Base-by-base conservation (phyloP, 2,329 filamentous ascomycete species). In the Pseudogymnoascus sp. region DNA sequence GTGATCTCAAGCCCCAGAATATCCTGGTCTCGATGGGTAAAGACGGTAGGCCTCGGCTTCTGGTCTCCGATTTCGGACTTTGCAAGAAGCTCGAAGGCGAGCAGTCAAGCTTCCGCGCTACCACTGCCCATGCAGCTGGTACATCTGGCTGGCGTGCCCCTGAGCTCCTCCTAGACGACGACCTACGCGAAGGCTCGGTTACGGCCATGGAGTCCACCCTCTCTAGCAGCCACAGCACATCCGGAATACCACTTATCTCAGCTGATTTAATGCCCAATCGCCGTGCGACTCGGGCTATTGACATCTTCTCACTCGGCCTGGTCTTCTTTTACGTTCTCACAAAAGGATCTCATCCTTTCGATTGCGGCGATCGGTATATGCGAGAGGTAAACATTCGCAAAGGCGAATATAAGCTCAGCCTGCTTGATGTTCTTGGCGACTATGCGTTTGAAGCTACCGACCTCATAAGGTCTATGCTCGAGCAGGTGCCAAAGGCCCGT, bases 281-380 rank as follows among this genome's bases (percentile, higher is more conserved):
- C 64, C 89, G 94, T 60, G 93, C 95, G 5, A 99, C 96, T 52
- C 88, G 94, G 52, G 91, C 94, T 7, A 97, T 97, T 65, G 94
- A 99, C 72, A 96, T 99, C 25, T 99, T 99, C 77, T 96, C 92
- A 0, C 83, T 99, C 36, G 94, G 94, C 1, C 88, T 96, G 61
- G 92, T 99, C n/a, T 99, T 97, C 79, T 97, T 92, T 77, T 99
- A 97, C 73, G 92, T 97, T n/a, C 81, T 99, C 64, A 97, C 93
- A 1, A 90, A 92, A 65, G 94, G 94, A 14, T 85, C 83, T 1
- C 94, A 99, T 74, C 94, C 94, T 0, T 99, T 95, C 70, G 93
- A 97, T 72, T 92, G 92, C 66, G 92, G 94, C 62, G 92, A 94
- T 71, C 87, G 91, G 59, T 97, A 94, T 79, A 95, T 96, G 85